phyloP scores from a whole-genome alignment of 768 basidiomycete genomes.

The Kwoniella sp. region DNA sequence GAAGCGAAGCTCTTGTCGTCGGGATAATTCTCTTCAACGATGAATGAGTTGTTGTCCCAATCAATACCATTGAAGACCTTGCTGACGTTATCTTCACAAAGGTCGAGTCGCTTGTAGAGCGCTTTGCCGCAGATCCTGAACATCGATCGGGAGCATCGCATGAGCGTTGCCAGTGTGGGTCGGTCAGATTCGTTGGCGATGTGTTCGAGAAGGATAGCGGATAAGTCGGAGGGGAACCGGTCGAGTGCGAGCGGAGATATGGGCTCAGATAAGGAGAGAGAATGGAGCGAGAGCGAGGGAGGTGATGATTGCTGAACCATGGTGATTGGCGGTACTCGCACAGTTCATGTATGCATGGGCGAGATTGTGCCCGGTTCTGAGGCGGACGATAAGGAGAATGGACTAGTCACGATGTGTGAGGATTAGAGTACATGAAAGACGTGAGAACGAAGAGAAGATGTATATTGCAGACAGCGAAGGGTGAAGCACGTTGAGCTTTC shows the following conservation, averaged over 20 bases:
- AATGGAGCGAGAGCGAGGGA: neutral
- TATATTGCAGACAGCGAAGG: too few species aligned
- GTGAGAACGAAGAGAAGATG: too few species aligned
- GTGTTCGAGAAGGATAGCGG: neutral
- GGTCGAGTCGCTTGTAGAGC: neutral
- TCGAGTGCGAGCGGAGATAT: neutral
- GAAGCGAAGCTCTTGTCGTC: too few species aligned
- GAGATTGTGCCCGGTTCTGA: too few species aligned
- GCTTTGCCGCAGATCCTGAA: neutral
- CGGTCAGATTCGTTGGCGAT: neutral
- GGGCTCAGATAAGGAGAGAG: too few species aligned
- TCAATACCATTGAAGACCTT: neutral
- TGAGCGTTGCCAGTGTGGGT: neutral
- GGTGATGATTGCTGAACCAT: neutral
- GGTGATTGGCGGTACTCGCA: too few species aligned
- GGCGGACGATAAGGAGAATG: too few species aligned
- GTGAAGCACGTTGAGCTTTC: too few species aligned
- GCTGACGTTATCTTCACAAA: neutral
- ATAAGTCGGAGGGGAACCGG: neutral
- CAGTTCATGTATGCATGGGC: too few species aligned
- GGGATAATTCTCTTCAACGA: conserved; percentile 1
- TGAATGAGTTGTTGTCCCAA: neutral
- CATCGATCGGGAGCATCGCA: neutral
- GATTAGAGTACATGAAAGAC: too few species aligned
- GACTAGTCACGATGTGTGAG: too few species aligned